Conservation (phyloP, 1,284 basidiomycete genomes). For the Rhizoctonia solani region DNA sequence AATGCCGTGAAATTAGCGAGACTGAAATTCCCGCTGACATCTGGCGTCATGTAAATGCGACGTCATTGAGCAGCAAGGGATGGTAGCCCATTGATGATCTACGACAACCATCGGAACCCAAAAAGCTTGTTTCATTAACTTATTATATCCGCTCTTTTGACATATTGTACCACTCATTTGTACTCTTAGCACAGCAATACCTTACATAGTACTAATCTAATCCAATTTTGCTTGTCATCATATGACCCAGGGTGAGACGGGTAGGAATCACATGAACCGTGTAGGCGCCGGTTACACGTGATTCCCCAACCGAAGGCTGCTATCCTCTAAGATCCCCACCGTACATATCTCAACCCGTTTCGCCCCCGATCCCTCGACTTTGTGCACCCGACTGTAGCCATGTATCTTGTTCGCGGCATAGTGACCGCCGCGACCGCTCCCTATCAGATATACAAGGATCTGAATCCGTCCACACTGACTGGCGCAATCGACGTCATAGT, state of each 20-base stretch:
- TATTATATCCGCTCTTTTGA: conserved; percentile 27
- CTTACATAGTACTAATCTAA: conserved; percentile 30
- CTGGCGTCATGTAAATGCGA: conserved; percentile 25
- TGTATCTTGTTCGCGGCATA: conserved; percentile 83
- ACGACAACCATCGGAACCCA: conserved; percentile 5
- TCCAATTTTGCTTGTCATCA: conserved; percentile 19
- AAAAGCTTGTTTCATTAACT: conserved; percentile 15
- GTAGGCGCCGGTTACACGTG: conserved; percentile 26
- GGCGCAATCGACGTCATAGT: conserved; percentile 98
- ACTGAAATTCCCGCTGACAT: conserved; percentile 20
- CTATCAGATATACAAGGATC: conserved; percentile 86
- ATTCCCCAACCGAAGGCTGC: conserved; percentile 32
- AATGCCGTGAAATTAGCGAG: conserved; percentile 23
- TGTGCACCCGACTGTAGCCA: conserved; percentile 42
- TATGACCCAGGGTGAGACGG: conserved; percentile 5
- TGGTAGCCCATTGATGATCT: background rate
- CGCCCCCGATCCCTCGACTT: background rate
- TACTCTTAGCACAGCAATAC: background rate
- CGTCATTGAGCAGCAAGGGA: conserved; percentile 24
- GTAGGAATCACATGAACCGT: conserved; percentile 25
- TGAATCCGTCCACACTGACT: conserved; percentile 91
- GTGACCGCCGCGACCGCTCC: conserved; percentile 73
- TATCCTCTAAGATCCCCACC: conserved; percentile 30
- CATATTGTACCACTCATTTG: conserved; percentile 15
- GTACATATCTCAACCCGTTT: conserved; percentile 31